phyloP scores from a whole-genome alignment of 78 protist genomes.

The Carpediemonas membranifera region DNA sequence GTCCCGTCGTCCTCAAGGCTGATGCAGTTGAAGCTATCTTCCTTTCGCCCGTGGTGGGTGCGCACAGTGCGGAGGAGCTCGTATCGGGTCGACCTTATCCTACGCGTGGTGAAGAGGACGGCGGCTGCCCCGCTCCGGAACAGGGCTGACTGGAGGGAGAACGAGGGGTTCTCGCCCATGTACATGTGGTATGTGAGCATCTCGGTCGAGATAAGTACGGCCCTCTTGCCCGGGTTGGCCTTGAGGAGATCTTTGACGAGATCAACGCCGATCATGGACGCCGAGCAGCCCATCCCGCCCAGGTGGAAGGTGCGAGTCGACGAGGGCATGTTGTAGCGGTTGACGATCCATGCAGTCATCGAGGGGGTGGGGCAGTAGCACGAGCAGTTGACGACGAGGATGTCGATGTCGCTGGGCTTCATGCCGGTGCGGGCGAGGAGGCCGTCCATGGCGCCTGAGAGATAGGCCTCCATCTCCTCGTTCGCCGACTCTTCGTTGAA shows the following conservation, averaged over 20 bases:
- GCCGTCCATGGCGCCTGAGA: too few species aligned
- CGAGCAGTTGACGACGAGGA: conserved; percentile 66
- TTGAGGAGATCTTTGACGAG: conserved; percentile 25
- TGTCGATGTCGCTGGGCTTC: conserved; percentile 56
- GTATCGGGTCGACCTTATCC: too few species aligned
- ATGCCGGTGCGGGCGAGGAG: too few species aligned
- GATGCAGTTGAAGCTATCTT: too few species aligned
- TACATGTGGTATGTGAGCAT: conserved; percentile 78
- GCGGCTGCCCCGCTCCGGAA: conserved; percentile 81
- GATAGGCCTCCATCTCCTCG: too few species aligned
- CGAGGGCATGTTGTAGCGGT: conserved; percentile 44
- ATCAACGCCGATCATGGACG: conserved; percentile 57
- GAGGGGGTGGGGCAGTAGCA: conserved; percentile 73
- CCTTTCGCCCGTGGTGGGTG: too few species aligned
- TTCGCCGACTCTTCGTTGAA: too few species aligned
- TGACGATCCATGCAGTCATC: conserved; percentile 35
- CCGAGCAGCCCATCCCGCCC: conserved; percentile 74
- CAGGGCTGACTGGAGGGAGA: conserved; percentile 30
- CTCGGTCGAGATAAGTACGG: conserved; percentile 61
- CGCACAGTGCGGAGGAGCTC: conserved; percentile 32
- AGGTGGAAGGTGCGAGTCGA: conserved; percentile 49
- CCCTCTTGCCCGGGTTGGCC: neutral
- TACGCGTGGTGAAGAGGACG: too few species aligned
- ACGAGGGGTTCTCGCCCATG: conserved; percentile 31
- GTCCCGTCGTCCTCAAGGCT: too few species aligned